Percentiles rank a stretch among this genome's conserved stretches.
Conservation (phyloP, 768 basidiomycete species). For the Gelatoporia subvermispora region DNA sequence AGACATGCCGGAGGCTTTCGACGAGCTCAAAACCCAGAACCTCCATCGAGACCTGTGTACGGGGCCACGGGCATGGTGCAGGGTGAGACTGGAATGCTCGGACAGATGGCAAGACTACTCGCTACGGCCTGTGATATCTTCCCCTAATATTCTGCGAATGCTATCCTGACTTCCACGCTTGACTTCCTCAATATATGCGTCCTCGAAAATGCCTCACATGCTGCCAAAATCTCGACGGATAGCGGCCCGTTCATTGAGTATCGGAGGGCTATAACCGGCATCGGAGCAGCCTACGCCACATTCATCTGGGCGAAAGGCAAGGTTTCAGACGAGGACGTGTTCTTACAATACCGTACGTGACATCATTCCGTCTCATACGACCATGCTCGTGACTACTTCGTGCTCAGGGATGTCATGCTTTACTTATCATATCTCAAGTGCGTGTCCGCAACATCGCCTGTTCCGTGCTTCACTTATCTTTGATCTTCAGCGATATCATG, state of each 20-base stretch:
- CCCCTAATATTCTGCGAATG: neutral
- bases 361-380: no score
- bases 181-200: neutral
- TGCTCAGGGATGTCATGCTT: slow-evolving; percentile 1
- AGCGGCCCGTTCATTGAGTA: slow-evolving; percentile 9
- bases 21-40: neutral
- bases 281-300: neutral
- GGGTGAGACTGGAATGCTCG: neutral
- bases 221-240: neutral
- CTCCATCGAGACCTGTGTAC: neutral
- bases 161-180: neutral
- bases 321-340: neutral
- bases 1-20: neutral
- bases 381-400: no score
- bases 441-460: slow-evolving; percentile 7
- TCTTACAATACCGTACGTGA: slow-evolving; percentile 1
- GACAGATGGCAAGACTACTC: neutral
- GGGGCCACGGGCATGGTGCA: neutral
- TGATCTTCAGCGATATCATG: slow-evolving; percentile 1
- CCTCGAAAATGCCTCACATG: neutral
- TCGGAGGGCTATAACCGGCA: neutral
- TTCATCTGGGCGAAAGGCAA: neutral
- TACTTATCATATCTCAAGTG: slow-evolving; percentile 31
- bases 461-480: neutral
- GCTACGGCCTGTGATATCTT: neutral